Conservation (phyloP, 306 rosid species). For the Cercis canadensis region DNA sequence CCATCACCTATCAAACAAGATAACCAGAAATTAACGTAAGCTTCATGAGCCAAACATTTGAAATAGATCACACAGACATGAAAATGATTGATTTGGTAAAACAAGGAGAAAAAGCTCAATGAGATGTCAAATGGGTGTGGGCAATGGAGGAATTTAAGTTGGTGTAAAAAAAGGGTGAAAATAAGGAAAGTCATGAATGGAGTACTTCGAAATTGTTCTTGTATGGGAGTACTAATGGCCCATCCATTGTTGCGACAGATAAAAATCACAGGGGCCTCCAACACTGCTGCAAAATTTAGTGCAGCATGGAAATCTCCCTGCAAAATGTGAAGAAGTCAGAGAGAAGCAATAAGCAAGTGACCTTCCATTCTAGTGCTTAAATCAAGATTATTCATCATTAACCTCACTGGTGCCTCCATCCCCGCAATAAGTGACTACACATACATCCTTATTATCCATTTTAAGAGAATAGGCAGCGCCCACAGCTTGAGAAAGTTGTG, state of each 20-base stretch:
- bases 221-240: slow-evolving; percentile 66
- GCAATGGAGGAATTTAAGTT: too few relatives aligned
- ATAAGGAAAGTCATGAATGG: background rate
- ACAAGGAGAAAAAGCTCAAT: background rate
- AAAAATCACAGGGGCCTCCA: slow-evolving; percentile 62
- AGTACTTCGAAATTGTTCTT: slow-evolving; percentile 69
- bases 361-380: slow-evolving; percentile 14
- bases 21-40: background rate
- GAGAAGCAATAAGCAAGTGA: background rate
- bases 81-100: slow-evolving; percentile 1
- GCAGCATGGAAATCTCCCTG: slow-evolving; percentile 75
- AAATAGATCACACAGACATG: slow-evolving; percentile 21
- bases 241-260: slow-evolving; percentile 67
- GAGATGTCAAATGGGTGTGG: background rate
- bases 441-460: slow-evolving; percentile 65
- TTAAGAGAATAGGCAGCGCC: slow-evolving; percentile 78
- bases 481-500: slow-evolving; percentile 81
- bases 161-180: background rate
- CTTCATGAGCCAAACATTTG: background rate
- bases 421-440: slow-evolving; percentile 64
- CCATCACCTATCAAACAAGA: slow-evolving; percentile 69
- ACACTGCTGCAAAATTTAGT: slow-evolving; percentile 66
- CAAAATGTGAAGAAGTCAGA: slow-evolving; percentile 32
- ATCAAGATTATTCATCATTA: slow-evolving; percentile 12
- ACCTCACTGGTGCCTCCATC: slow-evolving; percentile 80